phyloP scores from a whole-genome alignment of 2,329 filamentous ascomycete species.

The Monosporascus cannonballus region DNA sequence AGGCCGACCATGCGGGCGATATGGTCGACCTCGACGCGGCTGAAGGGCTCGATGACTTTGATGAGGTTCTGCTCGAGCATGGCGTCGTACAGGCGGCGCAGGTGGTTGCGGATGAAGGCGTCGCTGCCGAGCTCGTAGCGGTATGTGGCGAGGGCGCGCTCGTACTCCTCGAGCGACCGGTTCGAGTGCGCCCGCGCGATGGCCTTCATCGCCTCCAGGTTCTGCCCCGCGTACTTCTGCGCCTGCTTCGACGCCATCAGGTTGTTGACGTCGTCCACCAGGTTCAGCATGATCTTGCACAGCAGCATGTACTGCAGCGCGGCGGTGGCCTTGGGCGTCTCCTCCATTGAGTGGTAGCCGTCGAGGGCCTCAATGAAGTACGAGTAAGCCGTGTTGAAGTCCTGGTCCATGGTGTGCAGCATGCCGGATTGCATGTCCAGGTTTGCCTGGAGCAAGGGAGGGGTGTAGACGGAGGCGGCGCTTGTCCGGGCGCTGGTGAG shows the following conservation, averaged over 20 bases:
- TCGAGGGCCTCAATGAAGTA: slow-evolving; percentile 99
- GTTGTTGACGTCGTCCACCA: slow-evolving; percentile 90
- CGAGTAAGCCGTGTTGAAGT: slow-evolving; percentile 97
- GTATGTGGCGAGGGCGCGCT: slow-evolving; percentile 83
- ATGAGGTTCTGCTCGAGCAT: slow-evolving; percentile 99
- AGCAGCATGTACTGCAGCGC: slow-evolving; percentile 98
- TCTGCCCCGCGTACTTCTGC: slow-evolving; percentile 90
- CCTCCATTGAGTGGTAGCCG: slow-evolving; percentile 91
- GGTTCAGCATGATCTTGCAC: slow-evolving; percentile 99
- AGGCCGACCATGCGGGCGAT: slow-evolving; percentile 97
- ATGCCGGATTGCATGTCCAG: slow-evolving; percentile 99
- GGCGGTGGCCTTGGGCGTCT: slow-evolving; percentile 83
- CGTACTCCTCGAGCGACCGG: slow-evolving; percentile 94
- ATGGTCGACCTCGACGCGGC: slow-evolving; percentile 91
- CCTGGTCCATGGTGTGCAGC: slow-evolving; percentile 96
- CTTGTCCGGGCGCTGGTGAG: slow-evolving; percentile 91
- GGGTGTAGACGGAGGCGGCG: slow-evolving; percentile 95
- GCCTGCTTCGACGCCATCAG: slow-evolving; percentile 96
- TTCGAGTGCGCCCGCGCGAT: slow-evolving; percentile 94
- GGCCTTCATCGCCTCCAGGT: slow-evolving; percentile 98
- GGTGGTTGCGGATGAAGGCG: slow-evolving; percentile 93
- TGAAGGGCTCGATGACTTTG: slow-evolving; percentile 99
- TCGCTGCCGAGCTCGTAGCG: slow-evolving; percentile 91
- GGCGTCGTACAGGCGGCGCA: slow-evolving; percentile 91
- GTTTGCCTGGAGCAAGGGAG: slow-evolving; percentile 88